A percentile compares a stretch with the other conserved stretches of the same genome.
Evolutionary conservation across 139 green algal species (phyloP).

Genomic region (Deuterostichococcus epilithicus): DNA sequence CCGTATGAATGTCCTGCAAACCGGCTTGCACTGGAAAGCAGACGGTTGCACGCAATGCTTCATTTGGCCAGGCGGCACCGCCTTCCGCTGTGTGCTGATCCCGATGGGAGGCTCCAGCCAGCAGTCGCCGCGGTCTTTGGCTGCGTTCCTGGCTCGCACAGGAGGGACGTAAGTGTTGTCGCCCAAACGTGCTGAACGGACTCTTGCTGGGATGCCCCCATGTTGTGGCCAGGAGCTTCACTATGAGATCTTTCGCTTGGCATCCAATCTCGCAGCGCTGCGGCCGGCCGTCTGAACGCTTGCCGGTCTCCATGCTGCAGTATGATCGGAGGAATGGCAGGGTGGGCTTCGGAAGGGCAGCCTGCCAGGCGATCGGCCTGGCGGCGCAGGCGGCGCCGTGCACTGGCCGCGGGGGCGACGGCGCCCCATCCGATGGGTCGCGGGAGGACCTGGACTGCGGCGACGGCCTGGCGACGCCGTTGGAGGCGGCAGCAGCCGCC

Average conservation of each 20-base stretch:
- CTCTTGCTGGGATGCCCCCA: background rate
- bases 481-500: too few relatives aligned
- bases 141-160: background rate
- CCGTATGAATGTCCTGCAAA: too few relatives aligned
- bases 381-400: background rate
- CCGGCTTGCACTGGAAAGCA: too few relatives aligned
- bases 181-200: background rate
- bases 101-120: too few relatives aligned
- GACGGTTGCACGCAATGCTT: too few relatives aligned
- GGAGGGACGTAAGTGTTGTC: background rate
- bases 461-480: too few relatives aligned
- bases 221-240: background rate
- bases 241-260: background rate
- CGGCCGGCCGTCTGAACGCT: background rate
- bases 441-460: too few relatives aligned
- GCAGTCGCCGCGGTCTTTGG: background rate
- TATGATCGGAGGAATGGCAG: slow-evolving; percentile 52
- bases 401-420: background rate
- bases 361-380: slow-evolving; percentile 37
- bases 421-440: background rate
- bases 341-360: slow-evolving; percentile 51
- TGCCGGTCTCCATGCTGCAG: slow-evolving; percentile 15
- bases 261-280: background rate
- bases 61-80: too few relatives aligned
- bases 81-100: too few relatives aligned